A percentile compares a stretch with the other conserved stretches of the same genome.
Conservation (phyloP, 176 grass and related monocot genomes). For the Cenchrus fungigraminus region DNA sequence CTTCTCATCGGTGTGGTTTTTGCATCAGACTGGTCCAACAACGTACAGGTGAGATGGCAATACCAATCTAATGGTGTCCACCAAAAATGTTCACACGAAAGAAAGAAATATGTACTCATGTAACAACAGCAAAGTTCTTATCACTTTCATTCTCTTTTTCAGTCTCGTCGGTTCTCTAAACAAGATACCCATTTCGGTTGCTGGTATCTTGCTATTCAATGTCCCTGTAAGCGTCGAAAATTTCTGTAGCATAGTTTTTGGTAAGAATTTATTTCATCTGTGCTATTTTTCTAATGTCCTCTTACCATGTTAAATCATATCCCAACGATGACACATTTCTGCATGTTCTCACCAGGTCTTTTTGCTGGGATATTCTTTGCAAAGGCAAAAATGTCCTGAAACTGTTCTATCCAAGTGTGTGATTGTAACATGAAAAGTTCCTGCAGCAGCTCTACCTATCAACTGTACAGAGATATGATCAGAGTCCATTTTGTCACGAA, state of each 20-base stretch:
- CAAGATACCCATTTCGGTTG: constrained; percentile 94
- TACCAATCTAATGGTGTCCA: not conserved
- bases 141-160: constrained; percentile 14
- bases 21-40: constrained; percentile 84
- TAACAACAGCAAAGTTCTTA: constrained; percentile 17
- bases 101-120: not conserved
- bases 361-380: constrained; percentile 97
- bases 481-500: constrained; percentile 34
- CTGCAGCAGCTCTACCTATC: not conserved
- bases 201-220: constrained; percentile 82
- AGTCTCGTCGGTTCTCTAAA: constrained; percentile 85
- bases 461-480: constrained; percentile 52
- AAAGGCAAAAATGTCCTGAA: constrained; percentile 87
- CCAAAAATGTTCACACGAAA: not conserved
- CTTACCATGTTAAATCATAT: not conserved
- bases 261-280: constrained; percentile 42
- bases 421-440: constrained; percentile 23
- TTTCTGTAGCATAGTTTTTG: constrained; percentile 87
- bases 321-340: constrained; percentile 6
- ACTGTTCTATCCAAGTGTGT: not conserved
- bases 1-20: constrained; percentile 93
- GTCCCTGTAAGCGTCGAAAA: constrained; percentile 75
- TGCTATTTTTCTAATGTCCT: not conserved
- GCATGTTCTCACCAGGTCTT: constrained; percentile 62
- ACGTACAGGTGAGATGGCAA: constrained; percentile 74